These are phyloP conservation scores for Acer yangbiense DNA, from an alignment of 345 rosid genomes.

Conservation along the genomic window DNA sequence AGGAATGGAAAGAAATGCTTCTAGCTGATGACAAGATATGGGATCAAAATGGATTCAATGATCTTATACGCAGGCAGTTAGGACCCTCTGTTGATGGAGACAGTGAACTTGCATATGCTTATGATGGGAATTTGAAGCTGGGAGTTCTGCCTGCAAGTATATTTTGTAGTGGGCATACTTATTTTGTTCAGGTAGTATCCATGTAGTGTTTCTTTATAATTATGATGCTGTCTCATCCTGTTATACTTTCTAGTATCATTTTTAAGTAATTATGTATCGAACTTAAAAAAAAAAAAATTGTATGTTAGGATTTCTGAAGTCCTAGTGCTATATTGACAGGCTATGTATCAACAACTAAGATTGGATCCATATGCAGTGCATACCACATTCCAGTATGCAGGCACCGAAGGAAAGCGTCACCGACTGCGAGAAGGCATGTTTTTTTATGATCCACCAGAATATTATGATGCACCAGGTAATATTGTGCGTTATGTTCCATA, in stretches of 20 bases:
- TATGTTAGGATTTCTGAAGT: constrained; percentile 12
- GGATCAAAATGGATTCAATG: constrained; percentile 99
- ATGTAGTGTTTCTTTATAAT: constrained; percentile 3
- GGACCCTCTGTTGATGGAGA: constrained; percentile 88
- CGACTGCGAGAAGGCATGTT: constrained; percentile 88
- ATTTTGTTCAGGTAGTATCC: constrained; percentile 81
- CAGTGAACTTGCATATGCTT: constrained; percentile 83
- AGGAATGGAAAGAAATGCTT: constrained; percentile 93
- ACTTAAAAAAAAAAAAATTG: background rate
- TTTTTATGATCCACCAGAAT: constrained; percentile 90
- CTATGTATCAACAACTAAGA: constrained; percentile 82
- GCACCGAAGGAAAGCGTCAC: constrained; percentile 97
- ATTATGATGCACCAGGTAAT: constrained; percentile 82
- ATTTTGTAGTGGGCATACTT: constrained; percentile 97
- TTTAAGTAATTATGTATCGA: constrained; percentile 2
- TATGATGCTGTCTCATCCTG: background rate
- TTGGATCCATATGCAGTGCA: constrained; percentile 94
- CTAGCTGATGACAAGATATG: constrained; percentile 89
- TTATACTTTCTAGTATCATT: constrained; percentile 5
- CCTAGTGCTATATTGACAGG: constrained; percentile 47
- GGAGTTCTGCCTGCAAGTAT: constrained; percentile 94
- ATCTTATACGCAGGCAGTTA: constrained; percentile 72
- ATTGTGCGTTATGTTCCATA: background rate
- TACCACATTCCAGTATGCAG: constrained; percentile 96
- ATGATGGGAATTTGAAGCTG: constrained; percentile 89